A percentile compares a stretch with the other conserved stretches of the same genome.
phyloP scores from a whole-genome alignment of 2,329 filamentous ascomycete species.

The Leptographium procerum region DNA sequence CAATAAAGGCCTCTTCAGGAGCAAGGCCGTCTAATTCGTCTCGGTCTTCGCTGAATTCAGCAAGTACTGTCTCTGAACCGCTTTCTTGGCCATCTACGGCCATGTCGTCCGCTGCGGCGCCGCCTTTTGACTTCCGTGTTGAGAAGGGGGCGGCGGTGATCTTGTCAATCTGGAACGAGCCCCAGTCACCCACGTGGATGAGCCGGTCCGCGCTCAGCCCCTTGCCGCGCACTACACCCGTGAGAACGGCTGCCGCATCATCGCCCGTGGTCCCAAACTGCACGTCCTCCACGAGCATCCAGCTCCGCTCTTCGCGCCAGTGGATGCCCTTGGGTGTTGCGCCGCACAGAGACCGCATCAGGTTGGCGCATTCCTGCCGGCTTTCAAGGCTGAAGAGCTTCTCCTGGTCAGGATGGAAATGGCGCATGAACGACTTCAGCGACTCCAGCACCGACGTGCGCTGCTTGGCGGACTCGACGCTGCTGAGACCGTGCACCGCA shows the following conservation, averaged over 20 bases:
- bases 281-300: constrained; percentile 83
- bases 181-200: constrained; percentile 87
- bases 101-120: constrained; percentile 34
- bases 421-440: constrained; percentile 82
- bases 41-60: constrained; percentile 63
- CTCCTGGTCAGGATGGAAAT: constrained; percentile 87
- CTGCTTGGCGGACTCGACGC: constrained; percentile 69
- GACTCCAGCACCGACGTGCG: constrained; percentile 66
- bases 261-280: constrained; percentile 51
- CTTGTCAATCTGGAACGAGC: constrained; percentile 82
- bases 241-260: constrained; percentile 43
- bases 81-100: constrained; percentile 46
- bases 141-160: constrained; percentile 67
- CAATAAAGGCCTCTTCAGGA: constrained; percentile 69
- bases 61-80: constrained; percentile 41
- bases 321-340: constrained; percentile 86
- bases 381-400: constrained; percentile 84
- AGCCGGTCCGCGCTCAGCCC: constrained; percentile 82
- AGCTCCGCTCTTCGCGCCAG: constrained; percentile 91
- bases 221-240: constrained; percentile 75
- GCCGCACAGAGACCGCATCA: constrained; percentile 83
- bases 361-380: constrained; percentile 80
- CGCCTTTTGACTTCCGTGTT: constrained; percentile 45
- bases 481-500: constrained; percentile 68
- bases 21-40: constrained; percentile 78